Evolutionary conservation across 2,329 filamentous ascomycete species (phyloP), one percentile per base, ranked within the genome.

Genomic region (Massarina eburnea): DNA sequence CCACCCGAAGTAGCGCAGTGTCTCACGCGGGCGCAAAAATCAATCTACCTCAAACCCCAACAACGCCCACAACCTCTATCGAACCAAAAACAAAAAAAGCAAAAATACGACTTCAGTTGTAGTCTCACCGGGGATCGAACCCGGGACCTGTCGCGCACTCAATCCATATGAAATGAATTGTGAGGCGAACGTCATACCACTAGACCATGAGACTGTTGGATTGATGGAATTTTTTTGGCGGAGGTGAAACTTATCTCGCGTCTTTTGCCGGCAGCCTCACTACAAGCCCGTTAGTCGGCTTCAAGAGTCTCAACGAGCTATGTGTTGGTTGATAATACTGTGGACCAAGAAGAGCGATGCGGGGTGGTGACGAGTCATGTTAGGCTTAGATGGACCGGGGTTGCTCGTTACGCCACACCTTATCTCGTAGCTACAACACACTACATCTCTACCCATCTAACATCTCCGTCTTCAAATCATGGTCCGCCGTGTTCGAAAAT

Each of bases 121-220:
- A 42, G 29, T 35, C 18, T 14, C 14, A 15, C 29, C 29, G 39
- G 30, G 39, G 39, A 42, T 42, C 39, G 39, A 42, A 42, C 39
- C 30, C 39, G 29, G 29, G 39, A 42, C 39, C 39, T 42, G 29
- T 24, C 39, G 39, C 39, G 39, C n/a, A 9, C 24, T 14, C 22
- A 30, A 15, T 20, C 37, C 2, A 19, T 14, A 37, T 21, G 7
- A 8, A 4, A 21, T 8, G 22, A 29, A n/a, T 18, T 42, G 39
- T 42, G 39, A 42, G 32, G 39, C 39, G 39, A 24, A 42, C 39
- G 39, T 42, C 32, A 41, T 27, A 20, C 17, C 19, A 36, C 19
- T 36, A 19, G 15, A 21, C 19, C 19, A 36, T 8, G 2, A 7
- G n/a, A 12, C 22, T 18, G 3, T 9, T 30, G 8, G 14, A 24